A percentile compares a stretch with the other conserved stretches of the same genome.
phyloP scores from a whole-genome alignment of 2,329 filamentous ascomycete genomes.

The Beauveria sp. region DNA sequence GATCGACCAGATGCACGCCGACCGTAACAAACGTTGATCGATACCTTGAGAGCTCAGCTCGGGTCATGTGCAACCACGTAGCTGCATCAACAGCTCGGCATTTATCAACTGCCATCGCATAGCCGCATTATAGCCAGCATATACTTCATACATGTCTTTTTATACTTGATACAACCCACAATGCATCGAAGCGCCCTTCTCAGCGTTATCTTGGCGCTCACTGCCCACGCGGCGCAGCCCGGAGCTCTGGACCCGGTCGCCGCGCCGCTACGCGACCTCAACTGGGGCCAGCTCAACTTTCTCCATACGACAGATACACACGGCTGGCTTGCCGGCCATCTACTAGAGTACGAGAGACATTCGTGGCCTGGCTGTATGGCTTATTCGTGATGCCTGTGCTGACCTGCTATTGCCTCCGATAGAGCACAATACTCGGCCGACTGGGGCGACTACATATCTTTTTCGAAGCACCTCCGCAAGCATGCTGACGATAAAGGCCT shows the following conservation, averaged over 20 bases:
- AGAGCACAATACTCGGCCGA: conserved; percentile 89
- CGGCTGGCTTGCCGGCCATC: conserved; percentile 89
- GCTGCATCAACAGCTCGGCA: background rate
- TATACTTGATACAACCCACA: background rate
- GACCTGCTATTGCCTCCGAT: conserved; percentile 1
- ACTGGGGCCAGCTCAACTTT: conserved; percentile 94
- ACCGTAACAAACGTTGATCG: too few species aligned
- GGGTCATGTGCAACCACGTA: background rate
- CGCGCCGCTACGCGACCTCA: conserved; percentile 74
- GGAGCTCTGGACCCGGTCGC: conserved; percentile 68
- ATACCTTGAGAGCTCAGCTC: background rate
- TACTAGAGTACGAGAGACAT: conserved; percentile 62
- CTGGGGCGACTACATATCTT: conserved; percentile 97
- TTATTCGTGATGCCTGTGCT: background rate
- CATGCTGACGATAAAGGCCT: conserved; percentile 70
- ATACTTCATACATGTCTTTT: background rate
- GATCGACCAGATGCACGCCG: background rate
- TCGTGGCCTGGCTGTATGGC: conserved; percentile 7
- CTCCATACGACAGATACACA: conserved; percentile 95
- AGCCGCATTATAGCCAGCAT: conserved; percentile 12
- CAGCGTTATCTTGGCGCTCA: conserved; percentile 25
- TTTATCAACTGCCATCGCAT: conserved; percentile 28
- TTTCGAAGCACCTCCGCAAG: conserved; percentile 72
- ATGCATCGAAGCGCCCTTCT: conserved; percentile 12
- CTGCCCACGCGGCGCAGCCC: conserved; percentile 58